phyloP scores from a whole-genome alignment of 192 early-diverging fungal genomes.

The Mycoemilia scoparia region DNA sequence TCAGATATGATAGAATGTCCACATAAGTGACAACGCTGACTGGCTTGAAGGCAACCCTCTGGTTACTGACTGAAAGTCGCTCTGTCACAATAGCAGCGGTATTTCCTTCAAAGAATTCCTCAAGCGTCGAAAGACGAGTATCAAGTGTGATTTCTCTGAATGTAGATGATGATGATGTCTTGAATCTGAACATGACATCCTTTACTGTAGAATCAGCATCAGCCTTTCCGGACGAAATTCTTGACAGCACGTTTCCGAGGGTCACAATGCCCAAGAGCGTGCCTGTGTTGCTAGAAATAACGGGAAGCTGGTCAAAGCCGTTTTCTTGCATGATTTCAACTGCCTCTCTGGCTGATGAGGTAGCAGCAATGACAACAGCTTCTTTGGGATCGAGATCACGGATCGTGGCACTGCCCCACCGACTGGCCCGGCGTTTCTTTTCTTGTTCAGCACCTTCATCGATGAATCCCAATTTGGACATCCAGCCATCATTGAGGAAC shows the following conservation, averaged over 20 bases:
- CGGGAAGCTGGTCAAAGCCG: constrained; percentile 92
- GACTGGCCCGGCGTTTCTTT: constrained; percentile 44
- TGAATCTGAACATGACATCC: constrained; percentile 68
- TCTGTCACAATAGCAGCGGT: constrained; percentile 82
- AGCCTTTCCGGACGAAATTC: constrained; percentile 52
- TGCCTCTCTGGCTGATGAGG: constrained; percentile 58
- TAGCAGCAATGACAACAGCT: constrained; percentile 73
- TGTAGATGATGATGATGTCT: constrained; percentile 39
- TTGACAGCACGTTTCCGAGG: constrained; percentile 69
- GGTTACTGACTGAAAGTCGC: constrained; percentile 24
- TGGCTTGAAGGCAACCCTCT: constrained; percentile 33
- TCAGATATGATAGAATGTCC: constrained; percentile 69
- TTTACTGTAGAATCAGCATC: constrained; percentile 41
- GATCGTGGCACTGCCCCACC: constrained; percentile 69
- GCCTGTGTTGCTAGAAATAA: constrained; percentile 43
- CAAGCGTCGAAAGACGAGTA: constrained; percentile 66
- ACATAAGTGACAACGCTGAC: constrained; percentile 91
- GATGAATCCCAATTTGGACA: constrained; percentile 74
- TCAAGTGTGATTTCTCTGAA: constrained; percentile 77
- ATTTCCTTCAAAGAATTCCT: constrained; percentile 83
- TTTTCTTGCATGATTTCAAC: constrained; percentile 71
- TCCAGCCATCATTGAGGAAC: constrained; percentile 97
- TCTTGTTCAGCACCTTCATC: constrained; percentile 41
- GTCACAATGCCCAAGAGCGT: constrained; percentile 72
- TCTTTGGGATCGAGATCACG: constrained; percentile 57